Percentiles rank a stretch among this genome's conserved stretches.
These are phyloP conservation scores for Balakata baccata DNA, from an alignment of 345 rosid species.

Conservation along the genomic window DNA sequence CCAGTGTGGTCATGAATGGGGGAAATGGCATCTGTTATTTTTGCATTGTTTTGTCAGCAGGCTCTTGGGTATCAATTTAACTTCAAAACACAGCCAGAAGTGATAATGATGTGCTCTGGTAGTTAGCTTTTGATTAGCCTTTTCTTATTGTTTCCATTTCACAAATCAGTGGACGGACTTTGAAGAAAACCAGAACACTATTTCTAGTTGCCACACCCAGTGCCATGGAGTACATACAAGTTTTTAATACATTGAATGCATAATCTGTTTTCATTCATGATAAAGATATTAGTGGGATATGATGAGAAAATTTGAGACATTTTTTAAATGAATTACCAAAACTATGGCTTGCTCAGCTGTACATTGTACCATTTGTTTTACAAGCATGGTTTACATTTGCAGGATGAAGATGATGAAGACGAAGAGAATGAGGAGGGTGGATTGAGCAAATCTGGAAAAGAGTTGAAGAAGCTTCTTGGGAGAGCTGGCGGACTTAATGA, in stretches of 20 bases:
- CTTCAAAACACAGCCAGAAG: neutral
- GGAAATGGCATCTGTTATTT: too few species aligned
- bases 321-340: neutral
- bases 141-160: neutral
- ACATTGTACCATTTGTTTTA: neutral
- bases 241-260: neutral
- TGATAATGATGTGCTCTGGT: neutral
- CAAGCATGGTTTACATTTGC: conserved; percentile 12
- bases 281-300: neutral
- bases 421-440: conserved; percentile 87
- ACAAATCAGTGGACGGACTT: neutral
- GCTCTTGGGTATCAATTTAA: neutral
- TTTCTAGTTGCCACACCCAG: neutral
- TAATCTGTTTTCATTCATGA: neutral
- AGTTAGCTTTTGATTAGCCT: neutral
- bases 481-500: conserved; percentile 63
- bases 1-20: conserved; percentile 1
- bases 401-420: conserved; percentile 90
- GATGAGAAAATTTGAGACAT: too few species aligned
- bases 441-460: conserved; percentile 91
- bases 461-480: conserved; percentile 85
- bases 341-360: neutral
- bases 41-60: too few species aligned
- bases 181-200: neutral
- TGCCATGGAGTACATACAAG: too few species aligned